Conservation (phyloP, 805 yeast species). For the Torulaspora delbrueckii region DNA sequence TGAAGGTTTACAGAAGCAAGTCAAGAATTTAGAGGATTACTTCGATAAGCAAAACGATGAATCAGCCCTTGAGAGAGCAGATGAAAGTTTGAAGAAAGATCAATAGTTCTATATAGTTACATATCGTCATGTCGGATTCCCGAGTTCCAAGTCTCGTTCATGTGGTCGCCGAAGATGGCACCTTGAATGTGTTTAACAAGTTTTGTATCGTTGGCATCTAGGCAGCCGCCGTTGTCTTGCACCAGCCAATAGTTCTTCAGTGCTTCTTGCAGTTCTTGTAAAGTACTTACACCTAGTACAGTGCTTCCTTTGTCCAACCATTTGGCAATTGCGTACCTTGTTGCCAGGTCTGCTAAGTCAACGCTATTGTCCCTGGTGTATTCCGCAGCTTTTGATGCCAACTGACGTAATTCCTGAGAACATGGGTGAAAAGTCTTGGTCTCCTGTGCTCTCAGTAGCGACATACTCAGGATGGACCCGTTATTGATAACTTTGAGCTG, state of each 20-base stretch:
- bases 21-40: slow-evolving; percentile 46
- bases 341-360: slow-evolving; percentile 78
- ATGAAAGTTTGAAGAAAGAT: slow-evolving; percentile 29
- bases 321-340: slow-evolving; percentile 62
- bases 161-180: slow-evolving; percentile 46
- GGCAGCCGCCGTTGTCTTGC: slow-evolving; percentile 27
- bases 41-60: slow-evolving; percentile 41
- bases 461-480: slow-evolving; percentile 87
- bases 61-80: slow-evolving; percentile 8
- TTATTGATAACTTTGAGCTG: slow-evolving; percentile 58
- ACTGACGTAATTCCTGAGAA: slow-evolving; percentile 46
- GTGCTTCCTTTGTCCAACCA: slow-evolving; percentile 58
- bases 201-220: slow-evolving; percentile 41
- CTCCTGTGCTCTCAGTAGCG: slow-evolving; percentile 61
- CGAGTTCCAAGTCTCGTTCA: slow-evolving; percentile 63
- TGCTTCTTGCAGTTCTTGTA: slow-evolving; percentile 62
- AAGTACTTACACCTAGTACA: slow-evolving; percentile 70
- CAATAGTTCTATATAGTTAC: slow-evolving; percentile 4
- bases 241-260: slow-evolving; percentile 52
- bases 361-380: slow-evolving; percentile 41
- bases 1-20: slow-evolving; percentile 46
- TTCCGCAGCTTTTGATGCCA: slow-evolving; percentile 42
- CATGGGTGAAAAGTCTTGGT: slow-evolving; percentile 84
- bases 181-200: slow-evolving; percentile 42
- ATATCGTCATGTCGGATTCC: slow-evolving; percentile 34